Percentiles rank a stretch among this genome's conserved stretches.
These are phyloP conservation scores for Suhomyces choctaworum DNA, from an alignment of 1,139 yeast genomes.

Conservation along the genomic window DNA sequence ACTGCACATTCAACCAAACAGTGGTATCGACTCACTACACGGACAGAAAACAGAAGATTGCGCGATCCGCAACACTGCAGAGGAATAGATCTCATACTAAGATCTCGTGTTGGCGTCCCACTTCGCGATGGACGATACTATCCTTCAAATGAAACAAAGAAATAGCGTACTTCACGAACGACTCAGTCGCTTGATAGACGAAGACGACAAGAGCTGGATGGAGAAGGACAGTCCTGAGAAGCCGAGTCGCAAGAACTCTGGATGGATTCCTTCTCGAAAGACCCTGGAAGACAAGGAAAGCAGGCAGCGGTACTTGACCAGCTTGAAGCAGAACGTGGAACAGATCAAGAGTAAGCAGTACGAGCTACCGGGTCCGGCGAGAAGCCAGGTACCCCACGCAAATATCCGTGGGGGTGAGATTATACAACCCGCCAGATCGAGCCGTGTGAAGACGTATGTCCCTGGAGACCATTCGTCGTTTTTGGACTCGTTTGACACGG, in stretches of 20 bases:
- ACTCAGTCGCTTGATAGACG: constrained; percentile 14
- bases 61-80: no score
- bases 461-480: constrained; percentile 3
- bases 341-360: constrained; percentile 17
- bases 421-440: no score
- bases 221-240: neutral
- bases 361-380: constrained; percentile 13
- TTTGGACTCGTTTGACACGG: constrained; percentile 3
- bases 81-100: no score
- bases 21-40: no score
- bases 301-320: constrained; percentile 11
- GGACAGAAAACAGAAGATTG: no score
- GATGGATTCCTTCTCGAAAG: neutral
- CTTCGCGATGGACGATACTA: constrained; percentile 14
- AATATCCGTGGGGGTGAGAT: neutral
- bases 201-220: constrained; percentile 10
- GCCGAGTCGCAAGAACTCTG: neutral
- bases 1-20: no score
- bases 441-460: constrained; percentile 1
- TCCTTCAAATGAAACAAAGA: constrained; percentile 14
- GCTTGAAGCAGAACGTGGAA: constrained; percentile 16
- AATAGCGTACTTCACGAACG: constrained; percentile 16
- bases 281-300: constrained; percentile 9
- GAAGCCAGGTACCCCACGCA: neutral
- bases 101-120: no score